A percentile compares a stretch with the other conserved stretches of the same genome.
Evolutionary conservation across 257 asterid species (phyloP).

Genomic region (Solanum habrochaites): DNA sequence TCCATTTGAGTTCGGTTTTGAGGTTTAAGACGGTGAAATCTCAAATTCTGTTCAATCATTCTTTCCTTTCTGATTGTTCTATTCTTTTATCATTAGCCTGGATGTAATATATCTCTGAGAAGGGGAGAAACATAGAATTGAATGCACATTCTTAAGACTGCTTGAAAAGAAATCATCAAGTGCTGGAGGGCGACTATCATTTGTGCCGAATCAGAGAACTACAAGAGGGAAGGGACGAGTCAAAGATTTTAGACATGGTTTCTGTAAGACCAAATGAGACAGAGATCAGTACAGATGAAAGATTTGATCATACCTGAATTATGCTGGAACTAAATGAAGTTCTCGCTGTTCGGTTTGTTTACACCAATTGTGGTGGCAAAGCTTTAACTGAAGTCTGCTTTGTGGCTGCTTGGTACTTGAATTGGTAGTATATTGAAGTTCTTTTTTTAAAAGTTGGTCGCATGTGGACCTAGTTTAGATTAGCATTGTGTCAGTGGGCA

Average conservation of each 20-base stretch:
- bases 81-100: slow-evolving; percentile 16
- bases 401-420: not conserved
- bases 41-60: slow-evolving; percentile 3
- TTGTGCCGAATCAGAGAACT: not conserved
- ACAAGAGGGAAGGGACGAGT: not conserved
- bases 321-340: not conserved
- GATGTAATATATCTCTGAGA: slow-evolving; percentile 1
- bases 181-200: not conserved
- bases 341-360: not conserved
- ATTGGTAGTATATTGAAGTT: not conserved
- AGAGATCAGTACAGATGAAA: not conserved
- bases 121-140: not conserved
- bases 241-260: not conserved
- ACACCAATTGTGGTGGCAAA: not conserved
- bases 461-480: not conserved
- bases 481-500: not conserved
- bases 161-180: not conserved
- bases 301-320: not conserved
- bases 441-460: not conserved
- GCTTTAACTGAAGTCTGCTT: not conserved
- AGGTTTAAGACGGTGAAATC: slow-evolving; percentile 21
- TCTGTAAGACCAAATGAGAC: not conserved
- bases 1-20: slow-evolving; percentile 18
- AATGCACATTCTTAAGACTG: not conserved
- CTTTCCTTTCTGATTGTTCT: slow-evolving; percentile 5